phyloP scores from a whole-genome alignment of 163 green algal species.

The Volvox carteri region DNA sequence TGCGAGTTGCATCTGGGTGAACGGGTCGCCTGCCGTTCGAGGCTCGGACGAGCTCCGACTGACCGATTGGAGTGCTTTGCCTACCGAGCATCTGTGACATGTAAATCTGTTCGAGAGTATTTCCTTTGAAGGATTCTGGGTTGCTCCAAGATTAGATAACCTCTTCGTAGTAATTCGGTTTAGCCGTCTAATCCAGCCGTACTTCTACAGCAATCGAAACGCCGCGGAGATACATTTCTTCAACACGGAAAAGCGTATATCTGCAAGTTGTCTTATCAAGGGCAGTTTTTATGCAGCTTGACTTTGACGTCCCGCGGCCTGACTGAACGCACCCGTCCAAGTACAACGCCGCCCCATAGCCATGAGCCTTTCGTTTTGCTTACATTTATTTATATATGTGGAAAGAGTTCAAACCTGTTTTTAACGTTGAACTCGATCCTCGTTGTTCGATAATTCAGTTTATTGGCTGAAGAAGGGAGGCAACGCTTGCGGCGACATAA shows the following conservation, averaged over 20 bases:
- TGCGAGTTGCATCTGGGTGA: too few species aligned
- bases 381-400: not conserved
- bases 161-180: too few species aligned
- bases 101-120: too few species aligned
- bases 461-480: not conserved
- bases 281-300: too few species aligned
- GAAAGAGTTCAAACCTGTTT: too few species aligned
- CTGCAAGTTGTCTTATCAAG: too few species aligned
- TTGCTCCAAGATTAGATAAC: too few species aligned
- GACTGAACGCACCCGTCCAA: too few species aligned
- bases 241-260: not conserved
- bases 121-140: too few species aligned
- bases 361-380: not conserved
- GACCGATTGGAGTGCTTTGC: slow-evolving; percentile 6
- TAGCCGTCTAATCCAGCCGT: not conserved
- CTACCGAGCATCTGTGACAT: too few species aligned
- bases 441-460: not conserved
- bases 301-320: too few species aligned
- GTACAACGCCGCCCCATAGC: not conserved
- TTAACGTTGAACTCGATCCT: not conserved
- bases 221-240: not conserved
- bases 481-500: not conserved
- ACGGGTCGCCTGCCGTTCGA: slow-evolving; percentile 4
- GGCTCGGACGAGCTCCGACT: not conserved
- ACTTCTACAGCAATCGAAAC: not conserved